Percentiles rank a stretch among this genome's conserved stretches.
These are phyloP conservation scores for Hemisphaericaspora nanyangensis DNA, from an alignment of 805 yeast genomes.

Conservation along the genomic window DNA sequence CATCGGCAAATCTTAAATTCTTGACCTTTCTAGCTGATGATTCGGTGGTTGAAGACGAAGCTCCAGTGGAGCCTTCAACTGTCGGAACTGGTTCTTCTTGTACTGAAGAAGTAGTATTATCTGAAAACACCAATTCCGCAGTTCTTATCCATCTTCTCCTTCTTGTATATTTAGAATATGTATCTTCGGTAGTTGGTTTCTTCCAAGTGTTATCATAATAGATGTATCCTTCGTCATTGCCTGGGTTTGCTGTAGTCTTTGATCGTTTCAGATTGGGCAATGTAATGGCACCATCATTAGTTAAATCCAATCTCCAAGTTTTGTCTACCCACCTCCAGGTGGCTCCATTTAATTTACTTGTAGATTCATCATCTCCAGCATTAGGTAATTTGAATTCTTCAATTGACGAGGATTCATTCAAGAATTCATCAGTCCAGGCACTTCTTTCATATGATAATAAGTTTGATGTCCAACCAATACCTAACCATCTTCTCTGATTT, in stretches of 20 bases:
- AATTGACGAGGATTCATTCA: conserved; percentile 78
- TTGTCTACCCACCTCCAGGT: conserved; percentile 94
- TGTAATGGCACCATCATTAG: conserved; percentile 82
- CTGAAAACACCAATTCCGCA: conserved; percentile 65
- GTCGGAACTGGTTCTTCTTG: not conserved
- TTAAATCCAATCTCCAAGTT: conserved; percentile 85
- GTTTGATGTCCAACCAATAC: conserved; percentile 96
- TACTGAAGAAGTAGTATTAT: not conserved
- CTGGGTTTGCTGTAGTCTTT: conserved; percentile 65
- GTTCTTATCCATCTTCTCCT: conserved; percentile 95
- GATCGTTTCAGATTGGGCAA: conserved; percentile 56
- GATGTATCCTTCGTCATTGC: conserved; percentile 77
- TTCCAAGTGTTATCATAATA: conserved; percentile 95
- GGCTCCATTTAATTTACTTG: conserved; percentile 55
- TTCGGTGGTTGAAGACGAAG: conserved; percentile 3
- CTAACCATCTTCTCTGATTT: conserved; percentile 95
- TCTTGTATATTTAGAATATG: conserved; percentile 87
- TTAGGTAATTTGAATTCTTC: conserved; percentile 80
- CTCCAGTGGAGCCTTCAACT: not conserved
- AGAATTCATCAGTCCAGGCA: conserved; percentile 95
- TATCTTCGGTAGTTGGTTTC: conserved; percentile 80
- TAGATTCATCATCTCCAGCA: conserved; percentile 21
- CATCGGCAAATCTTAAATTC: conserved; percentile 41
- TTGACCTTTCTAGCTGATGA: conserved; percentile 26
- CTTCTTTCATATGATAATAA: conserved; percentile 89